Conservation (phyloP, 164 flowering plant genomes). For the Annona squamosa region DNA sequence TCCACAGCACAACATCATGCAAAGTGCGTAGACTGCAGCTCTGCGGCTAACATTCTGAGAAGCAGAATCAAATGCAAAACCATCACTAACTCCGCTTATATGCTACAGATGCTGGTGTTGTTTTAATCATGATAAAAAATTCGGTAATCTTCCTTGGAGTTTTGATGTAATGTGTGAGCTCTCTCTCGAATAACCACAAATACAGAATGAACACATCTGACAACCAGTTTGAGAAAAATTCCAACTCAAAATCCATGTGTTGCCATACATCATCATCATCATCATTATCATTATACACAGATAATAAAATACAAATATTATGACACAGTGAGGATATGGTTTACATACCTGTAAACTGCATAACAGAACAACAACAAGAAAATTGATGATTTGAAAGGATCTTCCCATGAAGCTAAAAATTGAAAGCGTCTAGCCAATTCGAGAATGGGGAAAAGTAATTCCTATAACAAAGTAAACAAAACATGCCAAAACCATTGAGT, state of each 20-base stretch:
- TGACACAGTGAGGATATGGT: background rate
- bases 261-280: too few species aligned
- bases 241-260: background rate
- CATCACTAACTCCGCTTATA: background rate
- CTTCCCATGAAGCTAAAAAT: slow-evolving; percentile 67
- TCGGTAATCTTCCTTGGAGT: background rate
- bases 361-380: slow-evolving; percentile 46
- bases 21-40: too few species aligned
- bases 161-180: background rate
- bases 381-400: slow-evolving; percentile 48
- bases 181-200: background rate
- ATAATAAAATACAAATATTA: background rate
- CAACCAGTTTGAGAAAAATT: background rate
- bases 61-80: background rate
- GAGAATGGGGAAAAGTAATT: slow-evolving; percentile 58
- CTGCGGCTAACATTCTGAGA: background rate
- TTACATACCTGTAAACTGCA: slow-evolving; percentile 42
- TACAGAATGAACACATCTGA: background rate
- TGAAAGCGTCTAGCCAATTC: slow-evolving; percentile 34
- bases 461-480: slow-evolving; percentile 32
- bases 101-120: background rate
- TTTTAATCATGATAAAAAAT: background rate
- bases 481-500: background rate
- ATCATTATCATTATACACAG: background rate
- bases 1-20: too few species aligned